Evolutionary conservation across 1,139 yeast genomes (phyloP).

Genomic region (Arxiozyma slooffiae): DNA sequence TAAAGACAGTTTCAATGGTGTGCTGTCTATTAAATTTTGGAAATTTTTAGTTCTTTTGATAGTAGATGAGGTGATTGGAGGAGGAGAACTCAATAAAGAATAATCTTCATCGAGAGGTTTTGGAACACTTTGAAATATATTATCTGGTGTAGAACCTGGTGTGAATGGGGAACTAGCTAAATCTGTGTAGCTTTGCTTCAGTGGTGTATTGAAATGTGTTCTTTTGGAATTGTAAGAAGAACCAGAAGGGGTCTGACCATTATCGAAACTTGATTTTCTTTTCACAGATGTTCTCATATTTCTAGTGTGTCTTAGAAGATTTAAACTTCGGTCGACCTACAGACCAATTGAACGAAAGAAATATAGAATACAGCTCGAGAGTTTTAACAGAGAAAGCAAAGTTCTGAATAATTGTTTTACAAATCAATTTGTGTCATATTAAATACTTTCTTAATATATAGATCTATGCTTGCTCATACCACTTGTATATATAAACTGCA

Average conservation of each 20-base stretch:
- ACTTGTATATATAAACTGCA: background rate
- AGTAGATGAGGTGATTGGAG: conserved; percentile 6
- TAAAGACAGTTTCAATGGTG: conserved; percentile 15
- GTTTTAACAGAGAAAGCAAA: background rate
- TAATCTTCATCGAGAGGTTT: conserved; percentile 5
- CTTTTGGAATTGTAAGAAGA: background rate
- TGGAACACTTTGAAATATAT: conserved; percentile 17
- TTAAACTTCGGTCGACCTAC: background rate
- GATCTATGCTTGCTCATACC: background rate
- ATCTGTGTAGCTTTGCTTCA: background rate
- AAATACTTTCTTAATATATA: background rate
- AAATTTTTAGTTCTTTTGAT: background rate
- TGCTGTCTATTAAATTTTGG: background rate
- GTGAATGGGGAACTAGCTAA: conserved; percentile 9
- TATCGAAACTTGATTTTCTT: background rate
- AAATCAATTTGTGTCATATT: background rate
- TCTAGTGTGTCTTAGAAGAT: too few species aligned
- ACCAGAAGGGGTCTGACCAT: background rate
- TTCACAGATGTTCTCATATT: background rate
- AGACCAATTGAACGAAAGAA: too few species aligned
- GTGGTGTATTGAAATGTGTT: conserved; percentile 1
- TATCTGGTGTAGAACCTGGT: conserved; percentile 8
- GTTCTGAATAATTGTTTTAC: too few species aligned
- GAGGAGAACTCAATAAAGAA: conserved; percentile 17
- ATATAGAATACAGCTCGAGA: too few species aligned